Evolutionary conservation across 2,329 filamentous ascomycete species (phyloP), one percentile per base, ranked within the genome.

Genomic region (Dothistroma septosporum): DNA sequence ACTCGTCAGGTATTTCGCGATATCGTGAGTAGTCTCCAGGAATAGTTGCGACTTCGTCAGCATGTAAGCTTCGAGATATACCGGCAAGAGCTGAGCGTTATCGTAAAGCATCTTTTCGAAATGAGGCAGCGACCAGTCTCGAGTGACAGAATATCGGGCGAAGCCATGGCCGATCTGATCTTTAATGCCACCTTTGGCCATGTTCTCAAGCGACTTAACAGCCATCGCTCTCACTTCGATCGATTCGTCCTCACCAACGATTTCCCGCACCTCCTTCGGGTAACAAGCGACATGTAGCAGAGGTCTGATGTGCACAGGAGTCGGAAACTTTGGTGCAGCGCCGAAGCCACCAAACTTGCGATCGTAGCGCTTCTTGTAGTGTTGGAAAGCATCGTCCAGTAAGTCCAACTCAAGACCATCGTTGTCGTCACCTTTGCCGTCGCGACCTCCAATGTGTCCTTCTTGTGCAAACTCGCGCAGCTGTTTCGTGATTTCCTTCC

Each of bases 61-160:
- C 14, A 91, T 81, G 81, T 92, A 97, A 0, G 90, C 92, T 70
- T 97, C 92, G 7, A 96, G 81, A 69, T 94, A 97, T 7, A 94
- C 82, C 24, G 87, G 84, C 2, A 99, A 78, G 0, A 97, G 82
- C 67, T 97, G 88, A 0, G 90, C 88, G 70, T 99, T 96, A 72
- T 97, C 94, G 58, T 91, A 92, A 10, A 97, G 84, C 83, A 97
- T 92, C 79, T 97, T 97, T 78, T 99, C 94, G 69, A 97, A 99
- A 74, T 96, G 92, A 11, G 94, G 94, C 52, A 97, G 79, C 64
- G 89, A 90, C 94, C 94, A 99, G 76, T 97, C 90, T 14, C 86
- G 80, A 0, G 93, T 97, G 8, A 96, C 89, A 14, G 91, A 96
- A 73, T 96, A 97, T 55, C 93, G 85, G 41, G 88, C 85, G 69